Evolutionary conservation across 108 stramenopile species (phyloP), one percentile per base, ranked within the genome.

Genomic region (Skeletonema costatum): DNA sequence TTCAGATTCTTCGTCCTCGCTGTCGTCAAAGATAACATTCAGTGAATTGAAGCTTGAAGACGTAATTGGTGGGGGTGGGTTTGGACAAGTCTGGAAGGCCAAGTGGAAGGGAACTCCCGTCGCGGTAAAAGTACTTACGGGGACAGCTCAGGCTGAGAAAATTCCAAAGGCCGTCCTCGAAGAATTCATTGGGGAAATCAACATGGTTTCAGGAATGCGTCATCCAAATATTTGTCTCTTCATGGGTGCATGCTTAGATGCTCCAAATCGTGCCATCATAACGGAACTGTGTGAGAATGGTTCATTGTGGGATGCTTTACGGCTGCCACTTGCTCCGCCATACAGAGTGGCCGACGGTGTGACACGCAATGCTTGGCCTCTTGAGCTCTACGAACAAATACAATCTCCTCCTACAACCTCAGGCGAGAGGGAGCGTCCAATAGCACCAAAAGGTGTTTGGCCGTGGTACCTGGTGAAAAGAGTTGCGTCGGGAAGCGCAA

Each of bases 201-300:
- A 95, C 71, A 82, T 95, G 73, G 68, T 95, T 21, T 77, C 82
- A 36, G 91, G 91, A 13, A 95, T 98, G 92, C 78, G 96, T 25
- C 97, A 98, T 85, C 97, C 97, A 39, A 96, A 97, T 73, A 93
- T 98, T 65, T 95, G 95, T 60, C 81, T 97, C 46, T 97, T 93
- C 74, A 96, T 98, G 89, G 97, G 97, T 46, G 96, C 96, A n/a
- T 95, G 92, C 73, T 70, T 97, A 25, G 88, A 90, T 16, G 89
- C 94, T 9, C 92, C 95, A 4, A 95, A 97, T 77, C 83, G 93
- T 21, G 91, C 91, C 19, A 96, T 98, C 25, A 78, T 98, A 9
- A 97, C 95, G 5, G 97, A 98, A 74, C 83, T 92, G 17, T 94
- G 92, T 35, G 87, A 84, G 9, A 87, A 94, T 39, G 97, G 97